These are phyloP conservation scores for Polytrichum formosum DNA, from an alignment of 225 moss, liverwort and hornwort genomes.

Conservation along the genomic window DNA sequence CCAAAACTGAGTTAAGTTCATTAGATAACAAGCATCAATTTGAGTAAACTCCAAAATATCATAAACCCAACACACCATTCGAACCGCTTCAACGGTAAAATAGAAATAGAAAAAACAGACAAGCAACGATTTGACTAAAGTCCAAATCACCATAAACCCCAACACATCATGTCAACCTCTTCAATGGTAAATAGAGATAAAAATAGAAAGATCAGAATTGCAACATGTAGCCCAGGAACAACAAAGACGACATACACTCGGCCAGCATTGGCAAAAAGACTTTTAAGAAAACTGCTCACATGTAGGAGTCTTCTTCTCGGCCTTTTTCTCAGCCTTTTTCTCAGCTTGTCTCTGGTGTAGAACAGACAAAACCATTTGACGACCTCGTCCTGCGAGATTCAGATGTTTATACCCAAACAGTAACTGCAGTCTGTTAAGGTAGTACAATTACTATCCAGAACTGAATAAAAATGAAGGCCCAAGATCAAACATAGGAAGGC, in stretches of 20 bases:
- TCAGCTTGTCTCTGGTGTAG: constrained; percentile 2
- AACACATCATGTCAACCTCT: background rate
- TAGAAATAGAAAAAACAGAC: background rate
- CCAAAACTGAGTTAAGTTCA: too few species aligned
- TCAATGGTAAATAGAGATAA: background rate
- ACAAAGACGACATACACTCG: background rate
- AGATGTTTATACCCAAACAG: background rate
- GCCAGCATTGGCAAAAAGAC: background rate
- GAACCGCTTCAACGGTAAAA: background rate
- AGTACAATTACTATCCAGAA: too few species aligned
- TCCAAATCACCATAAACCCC: background rate
- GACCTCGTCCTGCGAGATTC: constrained; percentile 27
- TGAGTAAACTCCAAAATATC: too few species aligned
- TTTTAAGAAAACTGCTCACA: constrained; percentile 17
- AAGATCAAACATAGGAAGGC: background rate
- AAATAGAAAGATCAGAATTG: background rate
- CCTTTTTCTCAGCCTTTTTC: background rate
- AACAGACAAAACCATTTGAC: constrained; percentile 28
- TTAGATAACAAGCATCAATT: too few species aligned
- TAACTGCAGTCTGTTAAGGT: too few species aligned
- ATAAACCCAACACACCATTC: too few species aligned
- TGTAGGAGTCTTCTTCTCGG: constrained; percentile 10
- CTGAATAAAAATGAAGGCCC: background rate
- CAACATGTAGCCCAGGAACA: background rate
- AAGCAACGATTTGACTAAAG: too few species aligned